Base-by-base conservation (phyloP, 1,139 yeast genomes). In the Scheffersomyces titani region DNA sequence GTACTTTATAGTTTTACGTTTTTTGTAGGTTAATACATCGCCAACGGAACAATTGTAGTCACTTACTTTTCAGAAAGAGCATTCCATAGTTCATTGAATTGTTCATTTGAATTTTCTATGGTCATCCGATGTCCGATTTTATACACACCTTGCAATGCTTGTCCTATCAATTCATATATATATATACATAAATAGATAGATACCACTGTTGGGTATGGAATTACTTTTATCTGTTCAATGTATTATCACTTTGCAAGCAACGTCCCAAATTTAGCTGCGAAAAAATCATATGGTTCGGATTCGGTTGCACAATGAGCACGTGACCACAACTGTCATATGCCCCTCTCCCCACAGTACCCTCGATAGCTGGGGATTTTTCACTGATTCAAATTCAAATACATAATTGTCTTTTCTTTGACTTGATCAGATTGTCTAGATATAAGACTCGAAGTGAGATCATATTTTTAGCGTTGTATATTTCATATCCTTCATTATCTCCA, bases 1-100 rank as follows among this genome's bases (percentile, higher is more conserved):
- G 19, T 48, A 46, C 49, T 46, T 49, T 49, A 19, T 20, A 22
- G 22, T 20, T 49, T 49, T 49, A 49, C 22, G 51, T 49, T 20
- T 30, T 46, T 46, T 46, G 49, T 46, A 46, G 49, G 49, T 46
- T 48, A 24, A 24, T 48, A 48, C 50, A 48, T 48, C 22, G 22
- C 49, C 49, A n/a, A 46, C 20, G 24, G 49, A 30, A 9, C 13
- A 6, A 9, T 30, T 30, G 40, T 30, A 30, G 40, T 11, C 13
- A 30, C n/a, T n/a, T n/a, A n/a, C n/a, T n/a, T n/a, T n/a, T n/a
- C n/a, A n/a, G n/a, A n/a, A n/a, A n/a, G n/a, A n/a, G n/a, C n/a
- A n/a, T n/a, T n/a, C n/a, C n/a, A n/a, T n/a, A n/a, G n/a, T n/a
- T n/a, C n/a, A n/a, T n/a, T n/a, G n/a, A n/a, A n/a, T n/a, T n/a